A percentile compares a stretch with the other conserved stretches of the same genome.
phyloP scores from a whole-genome alignment of 2,329 filamentous ascomycete genomes.

The Colletotrichum musicola region DNA sequence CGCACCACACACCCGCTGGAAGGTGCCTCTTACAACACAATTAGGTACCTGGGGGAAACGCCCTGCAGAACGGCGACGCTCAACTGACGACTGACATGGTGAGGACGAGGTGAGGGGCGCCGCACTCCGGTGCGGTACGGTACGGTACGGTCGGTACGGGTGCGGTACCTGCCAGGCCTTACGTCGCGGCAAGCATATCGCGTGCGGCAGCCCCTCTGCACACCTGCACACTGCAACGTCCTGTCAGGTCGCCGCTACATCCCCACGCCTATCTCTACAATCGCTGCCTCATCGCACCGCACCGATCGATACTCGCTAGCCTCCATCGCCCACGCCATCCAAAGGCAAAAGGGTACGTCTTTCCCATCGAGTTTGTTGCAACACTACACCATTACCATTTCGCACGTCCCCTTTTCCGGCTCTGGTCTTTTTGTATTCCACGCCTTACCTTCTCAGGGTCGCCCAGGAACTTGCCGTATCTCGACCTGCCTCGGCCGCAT shows the following conservation, averaged over 20 bases:
- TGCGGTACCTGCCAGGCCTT: too few species aligned
- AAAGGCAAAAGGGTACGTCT: conserved; percentile 11
- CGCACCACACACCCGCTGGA: too few species aligned
- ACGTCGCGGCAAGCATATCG: too few species aligned
- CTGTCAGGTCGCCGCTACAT: conserved; percentile 8
- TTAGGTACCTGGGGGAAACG: not conserved
- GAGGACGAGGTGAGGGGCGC: too few species aligned
- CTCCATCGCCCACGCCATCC: conserved; percentile 12
- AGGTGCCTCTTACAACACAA: not conserved
- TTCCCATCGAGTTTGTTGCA: not conserved
- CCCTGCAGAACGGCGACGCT: not conserved
- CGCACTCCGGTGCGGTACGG: too few species aligned
- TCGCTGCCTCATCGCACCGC: not conserved
- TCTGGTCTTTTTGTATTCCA: not conserved
- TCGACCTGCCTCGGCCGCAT: conserved; percentile 12
- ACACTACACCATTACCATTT: not conserved
- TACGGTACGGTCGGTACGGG: too few species aligned
- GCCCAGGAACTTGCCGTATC: not conserved
- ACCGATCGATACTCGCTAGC: conserved; percentile 18
- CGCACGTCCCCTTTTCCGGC: too few species aligned
- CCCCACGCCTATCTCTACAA: not conserved
- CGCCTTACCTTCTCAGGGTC: conserved; percentile 10
- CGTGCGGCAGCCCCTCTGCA: not conserved
- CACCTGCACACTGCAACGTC: conserved; percentile 3
- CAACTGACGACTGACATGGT: too few species aligned